Conservation (phyloP, 2,329 filamentous ascomycete genomes). For the Paraphoma chrysanthemicola region DNA sequence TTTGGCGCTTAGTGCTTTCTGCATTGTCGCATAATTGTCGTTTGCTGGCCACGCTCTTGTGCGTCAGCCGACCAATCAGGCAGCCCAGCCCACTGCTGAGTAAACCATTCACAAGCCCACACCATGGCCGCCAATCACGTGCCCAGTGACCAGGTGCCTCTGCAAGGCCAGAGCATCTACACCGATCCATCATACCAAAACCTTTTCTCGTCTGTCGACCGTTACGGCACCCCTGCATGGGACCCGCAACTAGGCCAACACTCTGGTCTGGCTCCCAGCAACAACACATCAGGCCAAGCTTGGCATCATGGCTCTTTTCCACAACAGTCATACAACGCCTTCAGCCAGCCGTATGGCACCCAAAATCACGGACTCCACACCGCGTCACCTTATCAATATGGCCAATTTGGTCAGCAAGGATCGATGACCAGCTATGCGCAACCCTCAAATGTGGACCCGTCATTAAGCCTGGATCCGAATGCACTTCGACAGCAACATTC, state of each 20-base stretch:
- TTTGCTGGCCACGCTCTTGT: conserved; percentile 29
- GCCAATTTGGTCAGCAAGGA: conserved; percentile 35
- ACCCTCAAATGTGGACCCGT: conserved; percentile 35
- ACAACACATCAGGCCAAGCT: conserved; percentile 17
- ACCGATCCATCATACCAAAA: conserved; percentile 38
- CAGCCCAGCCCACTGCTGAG: conserved; percentile 8
- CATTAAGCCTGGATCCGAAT: conserved; percentile 30
- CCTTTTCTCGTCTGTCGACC: conserved; percentile 38
- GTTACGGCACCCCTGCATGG: conserved; percentile 40
- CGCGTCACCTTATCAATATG: conserved; percentile 43
- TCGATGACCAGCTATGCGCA: conserved; percentile 32
- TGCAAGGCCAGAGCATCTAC: conserved; percentile 44
- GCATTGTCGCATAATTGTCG: conserved; percentile 38
- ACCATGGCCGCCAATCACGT: conserved; percentile 48
- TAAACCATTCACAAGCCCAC: conserved; percentile 8
- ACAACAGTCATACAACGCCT: conserved; percentile 33
- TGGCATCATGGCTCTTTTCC: conserved; percentile 38
- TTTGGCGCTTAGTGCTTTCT: conserved; percentile 42
- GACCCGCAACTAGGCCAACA: conserved; percentile 37
- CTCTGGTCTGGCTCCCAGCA: conserved; percentile 23
- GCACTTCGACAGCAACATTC: conserved; percentile 38
- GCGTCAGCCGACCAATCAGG: conserved; percentile 26
- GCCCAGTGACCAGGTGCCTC: conserved; percentile 41
- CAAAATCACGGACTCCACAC: conserved; percentile 33
- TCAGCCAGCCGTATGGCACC: conserved; percentile 31